A percentile compares a stretch with the other conserved stretches of the same genome.
These are phyloP conservation scores for Auricularia cornea DNA, from an alignment of 768 basidiomycete genomes.

Conservation along the genomic window DNA sequence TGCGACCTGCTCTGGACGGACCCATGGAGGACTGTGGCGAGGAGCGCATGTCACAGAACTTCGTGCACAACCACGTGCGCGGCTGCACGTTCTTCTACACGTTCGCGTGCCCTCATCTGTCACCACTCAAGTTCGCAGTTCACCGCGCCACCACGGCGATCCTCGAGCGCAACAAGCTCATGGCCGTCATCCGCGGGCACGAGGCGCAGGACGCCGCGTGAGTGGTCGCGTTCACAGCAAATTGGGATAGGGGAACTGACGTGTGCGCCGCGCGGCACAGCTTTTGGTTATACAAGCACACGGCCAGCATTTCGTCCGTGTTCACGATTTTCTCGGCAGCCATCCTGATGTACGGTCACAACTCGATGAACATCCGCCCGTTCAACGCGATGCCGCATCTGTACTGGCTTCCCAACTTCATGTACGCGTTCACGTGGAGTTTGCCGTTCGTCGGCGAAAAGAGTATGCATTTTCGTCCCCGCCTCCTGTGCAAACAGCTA, in stretches of 20 bases:
- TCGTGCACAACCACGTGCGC: slow-evolving; percentile 73
- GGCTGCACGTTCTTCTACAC: slow-evolving; percentile 93
- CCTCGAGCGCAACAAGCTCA: slow-evolving; percentile 79
- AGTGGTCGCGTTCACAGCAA: neutral
- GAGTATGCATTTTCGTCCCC: slow-evolving; percentile 51
- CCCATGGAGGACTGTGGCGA: slow-evolving; percentile 85
- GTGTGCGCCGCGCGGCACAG: neutral
- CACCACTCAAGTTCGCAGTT: too few species aligned
- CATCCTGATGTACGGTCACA: slow-evolving; percentile 93
- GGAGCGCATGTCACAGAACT: slow-evolving; percentile 44
- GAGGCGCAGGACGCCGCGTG: slow-evolving; percentile 96
- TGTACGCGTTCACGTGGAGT: slow-evolving; percentile 98
- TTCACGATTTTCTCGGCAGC: slow-evolving; percentile 98
- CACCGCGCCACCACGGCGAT: slow-evolving; percentile 88
- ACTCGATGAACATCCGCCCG: slow-evolving; percentile 91
- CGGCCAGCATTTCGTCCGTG: slow-evolving; percentile 92
- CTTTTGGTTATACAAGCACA: slow-evolving; percentile 76
- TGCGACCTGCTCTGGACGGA: slow-evolving; percentile 97
- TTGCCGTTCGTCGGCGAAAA: slow-evolving; percentile 95
- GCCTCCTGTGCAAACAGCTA: neutral
- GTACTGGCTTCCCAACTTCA: slow-evolving; percentile 95
- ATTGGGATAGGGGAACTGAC: too few species aligned
- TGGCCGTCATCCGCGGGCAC: slow-evolving; percentile 94
- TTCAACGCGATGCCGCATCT: slow-evolving; percentile 76
- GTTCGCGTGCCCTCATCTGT: slow-evolving; percentile 41